Percentiles rank a stretch among this genome's conserved stretches.
phyloP scores from a whole-genome alignment of 1,284 basidiomycete genomes.

The Moesziomyces sp. region DNA sequence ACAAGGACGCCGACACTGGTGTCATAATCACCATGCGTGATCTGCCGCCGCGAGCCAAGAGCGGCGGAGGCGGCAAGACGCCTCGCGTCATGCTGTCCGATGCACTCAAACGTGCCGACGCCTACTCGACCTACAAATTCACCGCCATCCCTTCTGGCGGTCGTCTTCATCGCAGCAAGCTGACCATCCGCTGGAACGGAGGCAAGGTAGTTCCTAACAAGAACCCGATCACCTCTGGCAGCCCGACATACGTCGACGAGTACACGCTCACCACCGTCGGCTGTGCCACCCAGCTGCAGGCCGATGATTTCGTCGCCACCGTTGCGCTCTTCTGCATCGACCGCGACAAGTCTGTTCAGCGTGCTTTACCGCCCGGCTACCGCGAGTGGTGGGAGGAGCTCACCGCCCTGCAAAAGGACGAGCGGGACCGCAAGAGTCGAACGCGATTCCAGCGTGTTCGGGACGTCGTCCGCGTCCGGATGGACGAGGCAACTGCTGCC shows the following conservation, averaged over 20 bases:
- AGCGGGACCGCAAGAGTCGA: slow-evolving; percentile 77
- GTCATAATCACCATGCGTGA: slow-evolving; percentile 36
- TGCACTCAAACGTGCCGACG: slow-evolving; percentile 71
- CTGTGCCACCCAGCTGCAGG: slow-evolving; percentile 80
- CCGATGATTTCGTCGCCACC: slow-evolving; percentile 90
- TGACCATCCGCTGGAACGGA: slow-evolving; percentile 60
- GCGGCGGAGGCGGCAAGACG: slow-evolving; percentile 54
- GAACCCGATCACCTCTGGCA: slow-evolving; percentile 69
- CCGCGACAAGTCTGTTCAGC: slow-evolving; percentile 64
- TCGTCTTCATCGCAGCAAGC: slow-evolving; percentile 52
- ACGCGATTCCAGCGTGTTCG: slow-evolving; percentile 71
- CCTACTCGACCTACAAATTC: slow-evolving; percentile 80
- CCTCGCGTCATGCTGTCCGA: slow-evolving; percentile 61
- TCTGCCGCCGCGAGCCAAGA: slow-evolving; percentile 55
- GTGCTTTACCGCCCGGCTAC: slow-evolving; percentile 79
- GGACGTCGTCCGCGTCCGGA: slow-evolving; percentile 74
- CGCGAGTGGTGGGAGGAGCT: slow-evolving; percentile 94
- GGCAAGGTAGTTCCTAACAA: slow-evolving; percentile 55
- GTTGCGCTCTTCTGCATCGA: slow-evolving; percentile 77
- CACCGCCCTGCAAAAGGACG: slow-evolving; percentile 75
- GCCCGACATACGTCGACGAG: slow-evolving; percentile 71
- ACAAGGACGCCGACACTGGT: slow-evolving; percentile 68
- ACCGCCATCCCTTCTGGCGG: slow-evolving; percentile 48
- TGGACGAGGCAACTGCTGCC: slow-evolving; percentile 65
- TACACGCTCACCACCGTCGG: slow-evolving; percentile 88